These are phyloP conservation scores for Phytophthora brassicae DNA, from an alignment of 352 stramenopile species.

Conservation along the genomic window DNA sequence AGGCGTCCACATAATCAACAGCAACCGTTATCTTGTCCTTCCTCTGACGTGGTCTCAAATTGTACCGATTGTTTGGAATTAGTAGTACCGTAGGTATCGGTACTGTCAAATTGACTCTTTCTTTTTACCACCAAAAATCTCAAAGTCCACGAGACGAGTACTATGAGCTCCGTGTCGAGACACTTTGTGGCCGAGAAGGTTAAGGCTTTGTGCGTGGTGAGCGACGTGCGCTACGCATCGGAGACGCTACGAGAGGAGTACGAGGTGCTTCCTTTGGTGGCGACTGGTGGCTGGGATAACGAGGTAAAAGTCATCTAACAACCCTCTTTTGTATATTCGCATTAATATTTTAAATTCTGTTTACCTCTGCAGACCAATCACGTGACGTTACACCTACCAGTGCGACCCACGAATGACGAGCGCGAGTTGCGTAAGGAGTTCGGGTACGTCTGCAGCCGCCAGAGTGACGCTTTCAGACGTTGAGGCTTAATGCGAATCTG, in stretches of 20 bases:
- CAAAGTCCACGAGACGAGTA: neutral
- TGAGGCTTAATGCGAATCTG: too few relatives aligned
- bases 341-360: too few relatives aligned
- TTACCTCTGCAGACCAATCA: conserved; percentile 40
- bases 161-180: conserved; percentile 47
- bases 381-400: conserved; percentile 53
- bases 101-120: neutral
- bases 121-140: neutral
- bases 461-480: too few relatives aligned
- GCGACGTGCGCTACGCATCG: conserved; percentile 45
- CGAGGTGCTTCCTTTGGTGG: conserved; percentile 57
- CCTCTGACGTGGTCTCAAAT: neutral
- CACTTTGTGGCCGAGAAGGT: conserved; percentile 72
- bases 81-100: neutral
- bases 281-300: conserved; percentile 58
- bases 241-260: conserved; percentile 33
- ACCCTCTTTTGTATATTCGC: too few relatives aligned
- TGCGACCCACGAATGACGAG: conserved; percentile 48
- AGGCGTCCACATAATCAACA: conserved; percentile 12
- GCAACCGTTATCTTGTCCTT: conserved; percentile 5
- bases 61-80: neutral
- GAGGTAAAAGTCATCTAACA: conserved; percentile 34
- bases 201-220: conserved; percentile 60
- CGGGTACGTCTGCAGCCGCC: conserved; percentile 29
- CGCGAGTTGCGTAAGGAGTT: conserved; percentile 49